These are phyloP conservation scores for Trebouxia sp. DNA, from an alignment of 139 green algal genomes.

Conservation along the genomic window DNA sequence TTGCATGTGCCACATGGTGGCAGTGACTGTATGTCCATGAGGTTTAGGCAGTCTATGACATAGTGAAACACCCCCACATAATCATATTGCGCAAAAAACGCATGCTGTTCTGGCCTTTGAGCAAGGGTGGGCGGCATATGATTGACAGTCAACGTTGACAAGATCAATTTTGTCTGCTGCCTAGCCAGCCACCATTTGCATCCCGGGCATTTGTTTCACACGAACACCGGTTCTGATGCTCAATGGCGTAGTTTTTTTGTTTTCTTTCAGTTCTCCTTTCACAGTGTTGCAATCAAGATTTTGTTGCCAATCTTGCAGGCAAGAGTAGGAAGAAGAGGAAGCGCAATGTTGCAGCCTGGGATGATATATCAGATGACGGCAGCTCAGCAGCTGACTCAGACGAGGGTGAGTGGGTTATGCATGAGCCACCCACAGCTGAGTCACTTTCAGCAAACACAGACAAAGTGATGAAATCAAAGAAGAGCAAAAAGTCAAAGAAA, in stretches of 20 bases:
- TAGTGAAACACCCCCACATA: too few species aligned
- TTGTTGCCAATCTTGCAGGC: not conserved
- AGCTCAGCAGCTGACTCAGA: not conserved
- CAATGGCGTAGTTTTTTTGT: not conserved
- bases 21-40: too few species aligned
- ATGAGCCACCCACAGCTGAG: not conserved
- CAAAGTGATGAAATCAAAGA: not conserved
- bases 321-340: not conserved
- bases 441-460: not conserved
- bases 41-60: too few species aligned
- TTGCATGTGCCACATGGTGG: too few species aligned
- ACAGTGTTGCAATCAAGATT: not conserved
- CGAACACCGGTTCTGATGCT: not conserved
- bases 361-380: constrained; percentile 17
- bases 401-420: not conserved
- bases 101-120: too few species aligned
- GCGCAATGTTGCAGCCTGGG: constrained; percentile 19
- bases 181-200: too few species aligned
- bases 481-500: constrained; percentile 24
- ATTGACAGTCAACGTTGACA: too few species aligned
- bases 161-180: too few species aligned
- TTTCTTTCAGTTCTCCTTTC: not conserved
- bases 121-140: too few species aligned
- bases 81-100: too few species aligned
- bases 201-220: too few species aligned